Conservation (phyloP, 148 eudicot genomes). For the Rheum nobile region DNA sequence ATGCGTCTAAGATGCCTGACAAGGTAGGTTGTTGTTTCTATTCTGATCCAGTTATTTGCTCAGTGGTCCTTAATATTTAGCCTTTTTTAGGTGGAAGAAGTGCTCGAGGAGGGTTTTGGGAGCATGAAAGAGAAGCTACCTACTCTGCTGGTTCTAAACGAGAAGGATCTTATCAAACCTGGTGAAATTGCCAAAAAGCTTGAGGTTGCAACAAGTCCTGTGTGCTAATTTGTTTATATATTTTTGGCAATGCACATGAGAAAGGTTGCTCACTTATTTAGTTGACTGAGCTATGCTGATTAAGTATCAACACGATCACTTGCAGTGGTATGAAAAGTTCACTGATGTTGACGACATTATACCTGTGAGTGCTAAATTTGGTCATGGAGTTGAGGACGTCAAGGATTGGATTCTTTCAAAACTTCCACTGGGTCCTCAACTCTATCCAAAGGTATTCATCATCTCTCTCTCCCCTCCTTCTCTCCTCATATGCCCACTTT, state of each 20-base stretch:
- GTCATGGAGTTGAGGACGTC: conserved; percentile 92
- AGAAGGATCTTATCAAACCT: too few relatives aligned
- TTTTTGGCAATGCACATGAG: not conserved
- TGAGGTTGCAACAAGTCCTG: too few relatives aligned
- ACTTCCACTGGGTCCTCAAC: conserved; percentile 83
- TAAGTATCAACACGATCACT: too few relatives aligned
- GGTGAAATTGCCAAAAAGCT: too few relatives aligned
- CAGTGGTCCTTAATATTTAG: not conserved
- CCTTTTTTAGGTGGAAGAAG: conserved; percentile 52
- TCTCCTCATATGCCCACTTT: too few relatives aligned
- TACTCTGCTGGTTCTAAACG: too few relatives aligned
- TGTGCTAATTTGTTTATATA: not conserved
- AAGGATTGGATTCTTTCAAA: conserved; percentile 92
- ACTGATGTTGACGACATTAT: too few relatives aligned
- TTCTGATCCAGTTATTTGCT: not conserved
- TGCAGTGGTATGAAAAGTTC: too few relatives aligned
- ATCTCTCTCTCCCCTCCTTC: not conserved
- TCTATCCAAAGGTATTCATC: conserved; percentile 62
- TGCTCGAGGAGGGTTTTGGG: conserved; percentile 64
- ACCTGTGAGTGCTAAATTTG: too few relatives aligned
- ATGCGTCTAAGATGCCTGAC: too few relatives aligned
- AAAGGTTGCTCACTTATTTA: not conserved
- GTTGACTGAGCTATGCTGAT: not conserved
- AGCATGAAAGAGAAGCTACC: too few relatives aligned
- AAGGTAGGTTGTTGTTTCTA: conserved; percentile 31